Conservation (phyloP, 2,329 filamentous ascomycete genomes). For the Pseudogymnoascus sp. region DNA sequence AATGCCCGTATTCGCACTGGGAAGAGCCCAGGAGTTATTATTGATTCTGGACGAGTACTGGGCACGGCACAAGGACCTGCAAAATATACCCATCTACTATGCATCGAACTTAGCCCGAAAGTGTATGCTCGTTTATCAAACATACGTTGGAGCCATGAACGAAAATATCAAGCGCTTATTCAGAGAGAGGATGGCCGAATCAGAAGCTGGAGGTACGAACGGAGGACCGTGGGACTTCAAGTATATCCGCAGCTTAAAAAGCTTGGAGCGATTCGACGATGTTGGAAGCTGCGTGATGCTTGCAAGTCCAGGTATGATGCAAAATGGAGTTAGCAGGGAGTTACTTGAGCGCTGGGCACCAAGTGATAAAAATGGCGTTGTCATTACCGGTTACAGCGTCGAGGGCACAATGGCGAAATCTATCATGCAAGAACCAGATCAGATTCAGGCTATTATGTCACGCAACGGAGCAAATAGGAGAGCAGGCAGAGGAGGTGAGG, state of each 20-base stretch:
- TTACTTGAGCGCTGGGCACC: slow-evolving; percentile 93
- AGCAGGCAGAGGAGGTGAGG: slow-evolving; percentile 49
- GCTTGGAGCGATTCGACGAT: slow-evolving; percentile 91
- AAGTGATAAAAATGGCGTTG: slow-evolving; percentile 92
- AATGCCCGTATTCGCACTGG: slow-evolving; percentile 92
- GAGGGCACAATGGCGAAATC: slow-evolving; percentile 98
- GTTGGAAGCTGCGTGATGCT: slow-evolving; percentile 95
- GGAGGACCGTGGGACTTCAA: slow-evolving; percentile 96
- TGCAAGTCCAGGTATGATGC: slow-evolving; percentile 94
- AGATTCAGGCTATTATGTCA: slow-evolving; percentile 91
- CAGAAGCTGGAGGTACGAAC: slow-evolving; percentile 66
- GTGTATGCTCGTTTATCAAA: slow-evolving; percentile 98
- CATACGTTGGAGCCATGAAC: slow-evolving; percentile 97
- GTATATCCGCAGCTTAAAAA: slow-evolving; percentile 85
- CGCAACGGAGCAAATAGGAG: slow-evolving; percentile 58
- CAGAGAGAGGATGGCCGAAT: slow-evolving; percentile 82
- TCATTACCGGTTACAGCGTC: slow-evolving; percentile 97
- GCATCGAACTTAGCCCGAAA: slow-evolving; percentile 90
- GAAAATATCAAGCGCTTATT: slow-evolving; percentile 98
- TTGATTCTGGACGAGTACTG: slow-evolving; percentile 97
- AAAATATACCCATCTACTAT: slow-evolving; percentile 93
- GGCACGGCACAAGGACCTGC: slow-evolving; percentile 79
- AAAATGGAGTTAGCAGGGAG: slow-evolving; percentile 90
- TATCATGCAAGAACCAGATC: slow-evolving; percentile 88
- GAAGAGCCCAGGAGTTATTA: slow-evolving; percentile 85